These are phyloP conservation scores for Fusarium pilosicola DNA, from an alignment of 2,329 filamentous ascomycete genomes.

Conservation along the genomic window DNA sequence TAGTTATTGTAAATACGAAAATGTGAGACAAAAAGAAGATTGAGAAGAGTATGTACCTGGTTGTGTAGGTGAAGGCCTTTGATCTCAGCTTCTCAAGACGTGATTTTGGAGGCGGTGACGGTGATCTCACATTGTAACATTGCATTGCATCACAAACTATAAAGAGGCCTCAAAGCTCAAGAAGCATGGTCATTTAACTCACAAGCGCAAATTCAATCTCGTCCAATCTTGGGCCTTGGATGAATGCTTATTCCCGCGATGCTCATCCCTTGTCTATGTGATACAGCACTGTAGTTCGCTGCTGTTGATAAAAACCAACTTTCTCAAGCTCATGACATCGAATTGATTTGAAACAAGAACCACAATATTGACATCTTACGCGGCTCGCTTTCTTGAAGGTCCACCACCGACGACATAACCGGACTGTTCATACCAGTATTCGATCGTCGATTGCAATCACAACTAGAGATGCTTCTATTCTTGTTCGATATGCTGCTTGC, in stretches of 20 bases:
- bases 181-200: slow-evolving; percentile 12
- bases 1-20: neutral
- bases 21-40: neutral
- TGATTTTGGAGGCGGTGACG: slow-evolving; percentile 21
- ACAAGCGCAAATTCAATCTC: slow-evolving; percentile 10
- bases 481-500: neutral
- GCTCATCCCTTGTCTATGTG: slow-evolving; percentile 25
- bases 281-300: neutral
- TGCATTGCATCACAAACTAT: neutral
- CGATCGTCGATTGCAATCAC: slow-evolving; percentile 7
- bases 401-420: slow-evolving; percentile 26
- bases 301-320: slow-evolving; percentile 32
- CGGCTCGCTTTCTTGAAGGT: slow-evolving; percentile 11
- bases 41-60: neutral
- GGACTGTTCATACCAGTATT: no score
- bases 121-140: neutral
- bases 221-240: slow-evolving; percentile 32
- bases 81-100: neutral
- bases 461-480: slow-evolving; percentile 2
- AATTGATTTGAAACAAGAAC: slow-evolving; percentile 37
- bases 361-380: slow-evolving; percentile 33
- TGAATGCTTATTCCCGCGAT: slow-evolving; percentile 38
- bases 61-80: slow-evolving; percentile 8
- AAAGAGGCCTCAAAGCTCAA: slow-evolving; percentile 23
- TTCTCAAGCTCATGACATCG: slow-evolving; percentile 37